phyloP scores from a whole-genome alignment of 352 stramenopile species.

The Phytophthora ohioensis region DNA sequence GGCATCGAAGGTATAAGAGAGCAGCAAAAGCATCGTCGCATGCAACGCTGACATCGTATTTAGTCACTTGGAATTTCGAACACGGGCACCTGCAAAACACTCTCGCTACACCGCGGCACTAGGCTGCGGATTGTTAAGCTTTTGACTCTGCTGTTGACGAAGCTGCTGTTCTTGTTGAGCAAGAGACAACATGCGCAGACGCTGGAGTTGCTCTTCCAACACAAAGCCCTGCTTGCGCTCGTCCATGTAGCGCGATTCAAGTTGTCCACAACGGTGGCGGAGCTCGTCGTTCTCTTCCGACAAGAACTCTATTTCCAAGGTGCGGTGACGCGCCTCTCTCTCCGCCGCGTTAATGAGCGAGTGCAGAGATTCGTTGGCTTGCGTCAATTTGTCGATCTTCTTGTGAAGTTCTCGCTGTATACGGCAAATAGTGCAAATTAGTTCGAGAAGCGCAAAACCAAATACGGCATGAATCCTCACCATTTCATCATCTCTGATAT shows the following conservation, averaged over 20 bases:
- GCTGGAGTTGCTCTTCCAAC: slow-evolving; percentile 73
- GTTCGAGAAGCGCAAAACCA: neutral
- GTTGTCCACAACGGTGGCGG: slow-evolving; percentile 61
- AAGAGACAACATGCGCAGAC: slow-evolving; percentile 59
- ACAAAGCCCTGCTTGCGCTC: slow-evolving; percentile 69
- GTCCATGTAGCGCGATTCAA: slow-evolving; percentile 76
- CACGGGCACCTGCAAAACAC: slow-evolving; percentile 18
- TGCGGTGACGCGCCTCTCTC: slow-evolving; percentile 64
- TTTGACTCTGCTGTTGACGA: slow-evolving; percentile 27
- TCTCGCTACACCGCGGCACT: slow-evolving; percentile 27
- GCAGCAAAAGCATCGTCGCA: slow-evolving; percentile 2
- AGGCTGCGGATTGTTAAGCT: slow-evolving; percentile 8
- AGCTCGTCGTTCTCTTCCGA: slow-evolving; percentile 84
- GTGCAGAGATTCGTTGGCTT: slow-evolving; percentile 74
- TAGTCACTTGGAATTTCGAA: slow-evolving; percentile 17
- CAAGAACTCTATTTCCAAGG: slow-evolving; percentile 76
- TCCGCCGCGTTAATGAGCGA: slow-evolving; percentile 67
- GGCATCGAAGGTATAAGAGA: slow-evolving; percentile 1
- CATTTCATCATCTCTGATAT: slow-evolving; percentile 64
- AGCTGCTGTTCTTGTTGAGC: slow-evolving; percentile 53
- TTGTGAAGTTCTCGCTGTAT: slow-evolving; percentile 64
- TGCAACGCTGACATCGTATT: slow-evolving; percentile 21
- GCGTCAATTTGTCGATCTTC: slow-evolving; percentile 64
- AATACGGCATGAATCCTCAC: slow-evolving; percentile 32
- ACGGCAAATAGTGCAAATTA: slow-evolving; percentile 15